Evolutionary conservation across 768 basidiomycete genomes (phyloP).

Genomic region (Pulveroboletus sp.): DNA sequence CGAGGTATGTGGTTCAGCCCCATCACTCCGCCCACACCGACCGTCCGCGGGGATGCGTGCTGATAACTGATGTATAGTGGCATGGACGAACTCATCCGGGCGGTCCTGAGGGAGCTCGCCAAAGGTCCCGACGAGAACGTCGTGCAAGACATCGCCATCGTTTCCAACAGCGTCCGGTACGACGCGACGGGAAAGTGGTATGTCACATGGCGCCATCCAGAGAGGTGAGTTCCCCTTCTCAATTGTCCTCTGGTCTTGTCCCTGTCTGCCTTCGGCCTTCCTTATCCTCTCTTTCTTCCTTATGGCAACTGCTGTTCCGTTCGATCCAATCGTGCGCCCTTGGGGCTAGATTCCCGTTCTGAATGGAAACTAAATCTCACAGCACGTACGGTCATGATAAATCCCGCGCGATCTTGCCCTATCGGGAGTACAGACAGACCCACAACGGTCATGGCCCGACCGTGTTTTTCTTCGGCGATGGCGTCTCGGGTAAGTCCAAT

Average conservation of each 20-base stretch:
- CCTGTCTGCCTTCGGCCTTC: not conserved
- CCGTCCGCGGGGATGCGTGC: conserved; percentile 1
- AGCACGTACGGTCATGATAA: conserved; percentile 94
- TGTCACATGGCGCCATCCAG: conserved; percentile 85
- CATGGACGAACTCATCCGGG: conserved; percentile 91
- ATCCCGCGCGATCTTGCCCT: conserved; percentile 89
- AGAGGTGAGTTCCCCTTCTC: conserved; percentile 51
- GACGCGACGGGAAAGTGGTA: conserved; percentile 63
- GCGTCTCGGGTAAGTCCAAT: conserved; percentile 73
- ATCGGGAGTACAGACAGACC: conserved; percentile 44
- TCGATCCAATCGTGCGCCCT: not conserved
- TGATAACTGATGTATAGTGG: conserved; percentile 50
- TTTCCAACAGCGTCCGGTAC: conserved; percentile 85
- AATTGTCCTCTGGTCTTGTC: not conserved
- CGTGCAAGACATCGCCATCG: conserved; percentile 77
- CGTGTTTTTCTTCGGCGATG: conserved; percentile 97
- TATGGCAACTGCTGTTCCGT: not conserved
- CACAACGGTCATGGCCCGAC: conserved; percentile 45
- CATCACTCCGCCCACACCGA: conserved; percentile 7
- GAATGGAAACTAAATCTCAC: not conserved
- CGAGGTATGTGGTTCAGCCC: conserved; percentile 52
- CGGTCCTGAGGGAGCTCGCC: conserved; percentile 73
- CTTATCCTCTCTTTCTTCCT: not conserved
- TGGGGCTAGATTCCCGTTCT: not conserved
- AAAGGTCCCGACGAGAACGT: conserved; percentile 51